These are phyloP conservation scores for Colletotrichum tofieldiae DNA, from an alignment of 2,329 filamentous ascomycete genomes.

Conservation along the genomic window DNA sequence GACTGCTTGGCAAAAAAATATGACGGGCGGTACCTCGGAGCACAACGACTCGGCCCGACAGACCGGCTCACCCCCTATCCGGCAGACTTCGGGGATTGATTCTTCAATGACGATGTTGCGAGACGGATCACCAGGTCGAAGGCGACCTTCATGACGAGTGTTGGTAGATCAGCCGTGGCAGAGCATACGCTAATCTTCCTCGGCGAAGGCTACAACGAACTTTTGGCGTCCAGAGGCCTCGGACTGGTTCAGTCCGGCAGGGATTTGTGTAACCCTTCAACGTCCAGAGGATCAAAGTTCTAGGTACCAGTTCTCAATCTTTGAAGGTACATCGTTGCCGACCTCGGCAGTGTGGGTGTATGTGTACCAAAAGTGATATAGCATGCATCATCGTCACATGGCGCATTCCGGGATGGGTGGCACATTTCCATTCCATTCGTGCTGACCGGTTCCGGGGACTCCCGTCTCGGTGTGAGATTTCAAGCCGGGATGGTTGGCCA, in stretches of 20 bases:
- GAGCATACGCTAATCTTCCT: background rate
- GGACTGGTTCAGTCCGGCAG: background rate
- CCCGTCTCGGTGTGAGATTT: conserved; percentile 42
- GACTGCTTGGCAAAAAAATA: background rate
- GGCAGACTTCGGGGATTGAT: background rate
- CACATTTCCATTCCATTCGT: background rate
- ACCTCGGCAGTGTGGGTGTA: background rate
- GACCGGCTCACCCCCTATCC: background rate
- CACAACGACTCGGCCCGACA: background rate
- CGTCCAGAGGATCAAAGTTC: background rate
- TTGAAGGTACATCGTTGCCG: background rate
- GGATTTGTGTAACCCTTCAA: background rate
- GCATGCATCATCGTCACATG: conserved; percentile 16
- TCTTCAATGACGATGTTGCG: background rate
- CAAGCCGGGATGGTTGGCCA: too few species aligned
- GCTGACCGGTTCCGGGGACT: conserved; percentile 39
- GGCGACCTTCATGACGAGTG: background rate
- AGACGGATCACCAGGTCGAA: background rate
- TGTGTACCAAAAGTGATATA: background rate
- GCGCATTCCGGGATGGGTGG: background rate
- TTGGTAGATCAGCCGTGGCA: background rate
- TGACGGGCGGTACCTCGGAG: background rate
- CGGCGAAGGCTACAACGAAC: background rate
- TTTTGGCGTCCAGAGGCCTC: background rate
- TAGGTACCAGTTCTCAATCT: background rate